A percentile compares a stretch with the other conserved stretches of the same genome.
Evolutionary conservation across 2,329 filamentous ascomycete species (phyloP).

Genomic region (Stachybotrys chlorohalonatus): DNA sequence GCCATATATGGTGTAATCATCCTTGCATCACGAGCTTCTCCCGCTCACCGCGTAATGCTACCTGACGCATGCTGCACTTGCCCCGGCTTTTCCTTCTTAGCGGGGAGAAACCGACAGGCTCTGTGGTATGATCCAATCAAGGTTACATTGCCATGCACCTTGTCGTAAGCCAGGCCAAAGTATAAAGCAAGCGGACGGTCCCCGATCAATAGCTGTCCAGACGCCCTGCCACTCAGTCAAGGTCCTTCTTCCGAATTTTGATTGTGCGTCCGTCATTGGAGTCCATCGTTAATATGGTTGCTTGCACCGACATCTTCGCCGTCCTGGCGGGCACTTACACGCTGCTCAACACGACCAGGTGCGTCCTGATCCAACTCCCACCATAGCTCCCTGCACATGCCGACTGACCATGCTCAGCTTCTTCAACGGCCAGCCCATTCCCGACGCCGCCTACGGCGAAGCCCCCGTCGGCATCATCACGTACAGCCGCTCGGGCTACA

Average conservation of each 20-base stretch:
- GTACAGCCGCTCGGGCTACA: constrained; percentile 1
- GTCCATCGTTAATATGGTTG: background rate
- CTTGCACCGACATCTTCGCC: background rate
- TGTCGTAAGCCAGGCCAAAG: background rate
- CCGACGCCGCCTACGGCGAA: background rate
- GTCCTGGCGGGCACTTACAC: constrained; percentile 1
- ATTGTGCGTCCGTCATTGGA: background rate
- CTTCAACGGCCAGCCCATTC: background rate
- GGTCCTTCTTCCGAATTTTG: no score
- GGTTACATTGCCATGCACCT: background rate
- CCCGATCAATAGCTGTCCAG: background rate
- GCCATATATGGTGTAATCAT: background rate
- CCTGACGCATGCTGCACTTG: background rate
- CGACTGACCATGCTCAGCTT: background rate
- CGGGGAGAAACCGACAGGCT: background rate
- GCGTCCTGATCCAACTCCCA: background rate
- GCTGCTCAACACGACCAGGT: background rate
- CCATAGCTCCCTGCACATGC: background rate
- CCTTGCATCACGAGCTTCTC: background rate
- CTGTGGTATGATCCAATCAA: background rate
- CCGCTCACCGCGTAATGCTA: background rate
- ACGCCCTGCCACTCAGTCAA: background rate
- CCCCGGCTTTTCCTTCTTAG: background rate
- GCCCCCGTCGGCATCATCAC: background rate
- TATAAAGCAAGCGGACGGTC: background rate